A percentile compares a stretch with the other conserved stretches of the same genome.
Conservation (phyloP, 1,284 basidiomycete genomes). For the Macrocystidia cucumis region DNA sequence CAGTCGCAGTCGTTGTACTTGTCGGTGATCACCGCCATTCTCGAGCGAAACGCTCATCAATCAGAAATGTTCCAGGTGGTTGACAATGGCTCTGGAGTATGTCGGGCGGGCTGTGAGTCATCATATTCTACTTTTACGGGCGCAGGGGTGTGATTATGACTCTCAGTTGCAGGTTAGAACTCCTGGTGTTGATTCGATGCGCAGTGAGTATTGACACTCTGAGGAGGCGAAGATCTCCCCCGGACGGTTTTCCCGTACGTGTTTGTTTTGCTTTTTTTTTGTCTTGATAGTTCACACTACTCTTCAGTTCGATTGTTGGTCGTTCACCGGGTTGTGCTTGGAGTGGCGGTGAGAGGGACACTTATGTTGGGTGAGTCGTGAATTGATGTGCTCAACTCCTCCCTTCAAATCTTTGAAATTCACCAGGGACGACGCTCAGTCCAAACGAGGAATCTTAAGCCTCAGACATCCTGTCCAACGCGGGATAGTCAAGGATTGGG, state of each 20-base stretch:
- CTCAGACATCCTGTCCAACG: conserved; percentile 83
- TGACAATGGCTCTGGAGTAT: too few relatives aligned
- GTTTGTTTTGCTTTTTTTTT: background rate
- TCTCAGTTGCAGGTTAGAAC: too few relatives aligned
- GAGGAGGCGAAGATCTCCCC: too few relatives aligned
- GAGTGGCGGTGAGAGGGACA: conserved; percentile 85
- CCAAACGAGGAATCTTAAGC: conserved; percentile 92
- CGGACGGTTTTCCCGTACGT: conserved; percentile 68
- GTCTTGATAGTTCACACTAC: conserved; percentile 4
- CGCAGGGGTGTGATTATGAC: too few relatives aligned
- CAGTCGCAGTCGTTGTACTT: too few relatives aligned
- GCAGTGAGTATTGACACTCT: too few relatives aligned
- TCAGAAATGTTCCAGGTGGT: too few relatives aligned
- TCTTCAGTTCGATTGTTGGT: conserved; percentile 76
- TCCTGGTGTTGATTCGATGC: too few relatives aligned
- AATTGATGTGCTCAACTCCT: conserved; percentile 3
- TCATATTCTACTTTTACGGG: too few relatives aligned
- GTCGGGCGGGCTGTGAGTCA: too few relatives aligned
- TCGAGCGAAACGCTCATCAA: too few relatives aligned
- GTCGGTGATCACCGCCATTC: too few relatives aligned
- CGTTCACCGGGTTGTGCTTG: conserved; percentile 89
- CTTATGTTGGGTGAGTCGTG: conserved; percentile 68
- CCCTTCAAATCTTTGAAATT: conserved; percentile 5
- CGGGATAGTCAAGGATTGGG: conserved; percentile 94
- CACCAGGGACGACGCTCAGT: conserved; percentile 83